These are phyloP conservation scores for Margaritispora aquatica DNA, from an alignment of 495 filamentous ascomycete genomes.

Conservation along the genomic window DNA sequence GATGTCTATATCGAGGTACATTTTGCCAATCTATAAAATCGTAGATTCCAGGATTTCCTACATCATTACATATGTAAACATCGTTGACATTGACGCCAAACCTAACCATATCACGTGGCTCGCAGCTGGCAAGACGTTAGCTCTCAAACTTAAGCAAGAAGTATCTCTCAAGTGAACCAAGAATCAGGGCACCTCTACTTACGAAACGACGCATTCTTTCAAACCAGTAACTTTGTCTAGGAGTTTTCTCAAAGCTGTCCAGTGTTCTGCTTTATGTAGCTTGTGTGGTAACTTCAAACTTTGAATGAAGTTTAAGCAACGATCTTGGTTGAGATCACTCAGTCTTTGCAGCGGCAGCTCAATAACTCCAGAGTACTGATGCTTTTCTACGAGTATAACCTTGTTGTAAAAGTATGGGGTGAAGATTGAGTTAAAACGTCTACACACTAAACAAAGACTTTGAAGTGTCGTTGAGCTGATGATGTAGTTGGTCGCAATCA, in stretches of 20 bases:
- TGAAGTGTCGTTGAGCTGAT: neutral
- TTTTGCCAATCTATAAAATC: neutral
- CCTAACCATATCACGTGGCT: neutral
- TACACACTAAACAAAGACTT: neutral
- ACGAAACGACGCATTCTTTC: neutral
- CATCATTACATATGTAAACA: neutral
- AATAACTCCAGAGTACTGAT: neutral
- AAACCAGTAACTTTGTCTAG: neutral
- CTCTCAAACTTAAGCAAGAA: too few species aligned
- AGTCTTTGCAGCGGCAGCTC: neutral
- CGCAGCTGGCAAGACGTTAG: neutral
- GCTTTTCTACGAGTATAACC: neutral
- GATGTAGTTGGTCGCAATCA: neutral
- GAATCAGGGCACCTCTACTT: too few species aligned
- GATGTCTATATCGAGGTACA: neutral
- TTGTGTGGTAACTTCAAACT: neutral
- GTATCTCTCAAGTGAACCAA: too few species aligned
- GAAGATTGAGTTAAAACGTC: neutral
- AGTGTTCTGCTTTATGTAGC: neutral
- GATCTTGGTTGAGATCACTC: neutral
- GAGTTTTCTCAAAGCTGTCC: neutral
- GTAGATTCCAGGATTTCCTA: neutral
- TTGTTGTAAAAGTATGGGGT: neutral
- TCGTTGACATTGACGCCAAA: neutral
- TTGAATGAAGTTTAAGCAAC: neutral